Conservation (phyloP, 2,329 filamentous ascomycete genomes). For the Leptodontidium sp. region DNA sequence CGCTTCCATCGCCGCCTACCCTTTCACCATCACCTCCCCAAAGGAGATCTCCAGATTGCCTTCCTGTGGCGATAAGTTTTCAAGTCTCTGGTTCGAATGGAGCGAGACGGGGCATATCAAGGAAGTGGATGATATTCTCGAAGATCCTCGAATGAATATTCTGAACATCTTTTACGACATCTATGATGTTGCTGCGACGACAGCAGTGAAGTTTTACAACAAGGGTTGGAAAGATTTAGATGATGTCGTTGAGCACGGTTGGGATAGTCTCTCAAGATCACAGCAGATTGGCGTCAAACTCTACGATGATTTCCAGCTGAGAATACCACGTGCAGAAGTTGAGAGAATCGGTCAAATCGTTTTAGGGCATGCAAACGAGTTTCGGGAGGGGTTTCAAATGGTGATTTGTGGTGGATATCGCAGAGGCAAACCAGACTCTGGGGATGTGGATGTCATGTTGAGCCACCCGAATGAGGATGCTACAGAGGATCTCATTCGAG, state of each 20-base stretch:
- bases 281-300: conserved; percentile 96
- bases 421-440: conserved; percentile 68
- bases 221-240: conserved; percentile 85
- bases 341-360: conserved; percentile 72
- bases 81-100: conserved; percentile 80
- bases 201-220: conserved; percentile 82
- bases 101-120: conserved; percentile 64
- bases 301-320: conserved; percentile 82
- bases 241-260: conserved; percentile 85
- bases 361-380: conserved; percentile 69
- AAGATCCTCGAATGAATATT: conserved; percentile 68
- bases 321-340: conserved; percentile 78
- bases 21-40: conserved; percentile 50
- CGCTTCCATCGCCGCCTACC: conserved; percentile 83
- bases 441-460: conserved; percentile 88
- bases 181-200: conserved; percentile 89
- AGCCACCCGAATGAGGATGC: conserved; percentile 76
- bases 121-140: conserved; percentile 70
- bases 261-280: conserved; percentile 72
- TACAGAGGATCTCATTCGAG: conserved; percentile 74
- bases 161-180: conserved; percentile 81
- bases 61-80: conserved; percentile 83
- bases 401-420: conserved; percentile 74
- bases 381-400: conserved; percentile 65
- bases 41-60: conserved; percentile 65